phyloP scores from a whole-genome alignment of 768 basidiomycete species.

The Mycena albidolilacea region DNA sequence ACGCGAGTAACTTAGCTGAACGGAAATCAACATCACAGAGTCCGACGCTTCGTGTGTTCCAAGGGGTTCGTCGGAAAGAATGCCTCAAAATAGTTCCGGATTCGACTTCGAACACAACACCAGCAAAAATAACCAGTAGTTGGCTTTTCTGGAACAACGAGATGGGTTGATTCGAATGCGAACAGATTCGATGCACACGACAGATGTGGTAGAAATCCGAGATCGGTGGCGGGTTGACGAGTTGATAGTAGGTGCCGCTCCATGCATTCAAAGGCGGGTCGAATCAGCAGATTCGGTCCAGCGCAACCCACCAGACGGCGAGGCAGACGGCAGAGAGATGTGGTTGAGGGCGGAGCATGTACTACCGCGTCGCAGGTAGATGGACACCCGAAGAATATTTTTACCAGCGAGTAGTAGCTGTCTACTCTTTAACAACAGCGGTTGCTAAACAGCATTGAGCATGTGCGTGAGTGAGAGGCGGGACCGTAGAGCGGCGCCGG shows the following conservation, averaged over 20 bases:
- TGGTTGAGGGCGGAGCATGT: too few species aligned
- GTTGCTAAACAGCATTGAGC: not conserved
- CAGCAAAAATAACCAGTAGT: conserved; percentile 8
- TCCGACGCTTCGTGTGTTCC: not conserved
- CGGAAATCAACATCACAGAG: not conserved
- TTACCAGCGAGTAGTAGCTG: not conserved
- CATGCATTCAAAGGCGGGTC: not conserved
- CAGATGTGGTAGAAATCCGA: not conserved
- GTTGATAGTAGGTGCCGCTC: too few species aligned
- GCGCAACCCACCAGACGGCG: too few species aligned
- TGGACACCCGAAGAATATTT: not conserved
- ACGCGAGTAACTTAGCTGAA: not conserved
- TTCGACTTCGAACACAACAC: not conserved
- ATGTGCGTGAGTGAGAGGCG: too few species aligned
- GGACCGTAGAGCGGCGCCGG: too few species aligned
- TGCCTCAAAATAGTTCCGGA: not conserved
- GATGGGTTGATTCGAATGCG: not conserved
- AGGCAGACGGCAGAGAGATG: too few species aligned
- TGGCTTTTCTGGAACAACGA: conserved; percentile 2
- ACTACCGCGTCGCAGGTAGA: too few species aligned
- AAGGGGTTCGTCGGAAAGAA: not conserved
- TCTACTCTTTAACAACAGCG: not conserved
- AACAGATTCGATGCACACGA: not conserved
- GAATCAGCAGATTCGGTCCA: too few species aligned
- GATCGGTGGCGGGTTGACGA: not conserved